These are phyloP conservation scores for Hyphopichia fennica DNA, from an alignment of 1,139 yeast species.

Conservation along the genomic window DNA sequence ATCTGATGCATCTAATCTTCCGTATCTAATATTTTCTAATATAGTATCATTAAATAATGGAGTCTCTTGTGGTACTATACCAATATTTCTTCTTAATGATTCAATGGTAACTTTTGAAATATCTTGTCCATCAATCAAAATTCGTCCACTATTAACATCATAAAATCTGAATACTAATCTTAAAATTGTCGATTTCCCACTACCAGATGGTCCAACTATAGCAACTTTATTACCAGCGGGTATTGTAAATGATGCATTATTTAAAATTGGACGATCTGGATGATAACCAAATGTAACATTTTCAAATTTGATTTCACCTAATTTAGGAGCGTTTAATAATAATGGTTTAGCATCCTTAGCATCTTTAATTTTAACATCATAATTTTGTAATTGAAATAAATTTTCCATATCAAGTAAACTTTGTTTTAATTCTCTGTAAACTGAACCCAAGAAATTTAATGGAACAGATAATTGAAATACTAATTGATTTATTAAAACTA, in stretches of 20 bases:
- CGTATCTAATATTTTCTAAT: constrained; percentile 84
- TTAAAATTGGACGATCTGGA: constrained; percentile 80
- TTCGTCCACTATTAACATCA: constrained; percentile 77
- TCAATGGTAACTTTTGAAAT: constrained; percentile 73
- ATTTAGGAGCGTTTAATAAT: constrained; percentile 35
- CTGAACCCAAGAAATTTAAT: constrained; percentile 89
- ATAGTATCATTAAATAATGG: constrained; percentile 93
- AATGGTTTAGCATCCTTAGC: constrained; percentile 62
- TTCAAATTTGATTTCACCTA: constrained; percentile 82
- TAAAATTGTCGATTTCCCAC: constrained; percentile 90
- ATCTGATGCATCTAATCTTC: constrained; percentile 71
- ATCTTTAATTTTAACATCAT: constrained; percentile 66
- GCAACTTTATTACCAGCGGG: constrained; percentile 94
- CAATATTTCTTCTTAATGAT: constrained; percentile 70
- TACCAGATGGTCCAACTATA: constrained; percentile 92
- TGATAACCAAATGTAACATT: constrained; percentile 93
- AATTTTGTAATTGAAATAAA: constrained; percentile 76
- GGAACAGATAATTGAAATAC: constrained; percentile 96
- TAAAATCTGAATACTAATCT: constrained; percentile 85
- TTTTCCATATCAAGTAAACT: constrained; percentile 92
- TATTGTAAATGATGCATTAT: constrained; percentile 77
- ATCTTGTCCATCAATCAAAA: constrained; percentile 88
- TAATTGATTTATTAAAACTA: constrained; percentile 92
- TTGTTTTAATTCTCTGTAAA: constrained; percentile 91
- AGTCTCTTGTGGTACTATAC: constrained; percentile 97